Conservation (phyloP, 805 yeast genomes). For the Monosporozyma unispora region DNA sequence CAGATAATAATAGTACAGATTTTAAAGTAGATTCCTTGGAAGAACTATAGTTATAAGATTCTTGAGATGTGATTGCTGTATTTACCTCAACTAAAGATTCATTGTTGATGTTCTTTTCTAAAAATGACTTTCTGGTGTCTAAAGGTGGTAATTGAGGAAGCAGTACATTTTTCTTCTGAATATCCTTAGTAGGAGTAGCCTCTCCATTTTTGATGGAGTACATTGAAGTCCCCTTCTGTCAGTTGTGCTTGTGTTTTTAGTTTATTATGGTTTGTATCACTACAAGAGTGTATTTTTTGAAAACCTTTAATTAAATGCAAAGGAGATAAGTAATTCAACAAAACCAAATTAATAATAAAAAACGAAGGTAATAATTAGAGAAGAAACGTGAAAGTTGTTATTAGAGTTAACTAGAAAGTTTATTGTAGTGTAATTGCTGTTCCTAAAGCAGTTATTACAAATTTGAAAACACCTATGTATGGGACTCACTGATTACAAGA, state of each 20-base stretch:
- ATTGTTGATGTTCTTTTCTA: constrained; percentile 4
- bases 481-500: no score
- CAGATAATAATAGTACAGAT: neutral
- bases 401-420: no score
- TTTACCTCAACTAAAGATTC: neutral
- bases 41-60: neutral
- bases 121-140: constrained; percentile 16
- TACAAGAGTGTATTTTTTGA: no score
- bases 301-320: no score
- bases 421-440: no score
- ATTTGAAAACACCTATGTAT: no score
- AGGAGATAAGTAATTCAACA: no score
- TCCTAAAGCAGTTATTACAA: no score
- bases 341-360: no score
- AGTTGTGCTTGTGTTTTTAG: neutral
- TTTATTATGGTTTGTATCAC: no score
- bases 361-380: no score
- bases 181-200: neutral
- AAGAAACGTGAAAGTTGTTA: no score
- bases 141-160: constrained; percentile 27
- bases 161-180: neutral
- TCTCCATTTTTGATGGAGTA: neutral
- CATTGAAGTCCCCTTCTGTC: neutral
- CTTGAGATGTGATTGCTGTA: neutral
- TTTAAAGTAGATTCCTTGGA: neutral